These are phyloP conservation scores for Verticillium zaregamsianum DNA, from an alignment of 2,329 filamentous ascomycete genomes.

Conservation along the genomic window DNA sequence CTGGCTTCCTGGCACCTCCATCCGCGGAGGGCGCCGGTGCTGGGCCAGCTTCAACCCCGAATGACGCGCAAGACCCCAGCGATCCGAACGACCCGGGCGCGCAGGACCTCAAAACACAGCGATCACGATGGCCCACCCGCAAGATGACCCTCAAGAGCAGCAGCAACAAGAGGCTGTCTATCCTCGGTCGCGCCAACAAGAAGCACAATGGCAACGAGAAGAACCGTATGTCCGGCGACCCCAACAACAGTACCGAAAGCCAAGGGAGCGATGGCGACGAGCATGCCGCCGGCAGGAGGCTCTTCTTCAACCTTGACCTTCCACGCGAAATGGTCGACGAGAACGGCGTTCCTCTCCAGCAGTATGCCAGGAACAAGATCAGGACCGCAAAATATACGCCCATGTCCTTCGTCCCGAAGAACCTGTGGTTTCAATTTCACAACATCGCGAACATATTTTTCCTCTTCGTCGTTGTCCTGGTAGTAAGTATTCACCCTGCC, in stretches of 20 bases:
- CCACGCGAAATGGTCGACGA: slow-evolving; percentile 74
- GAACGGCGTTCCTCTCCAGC: slow-evolving; percentile 65
- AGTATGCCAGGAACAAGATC: slow-evolving; percentile 91
- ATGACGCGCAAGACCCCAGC: not conserved
- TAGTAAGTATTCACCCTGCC: slow-evolving; percentile 55
- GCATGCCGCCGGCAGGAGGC: slow-evolving; percentile 44
- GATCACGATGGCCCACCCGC: slow-evolving; percentile 95
- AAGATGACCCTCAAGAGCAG: slow-evolving; percentile 74
- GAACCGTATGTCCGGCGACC: slow-evolving; percentile 47
- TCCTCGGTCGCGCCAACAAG: slow-evolving; percentile 72
- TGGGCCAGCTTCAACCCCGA: slow-evolving; percentile 24
- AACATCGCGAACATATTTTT: slow-evolving; percentile 99
- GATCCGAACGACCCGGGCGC: slow-evolving; percentile 21
- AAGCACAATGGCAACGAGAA: slow-evolving; percentile 64
- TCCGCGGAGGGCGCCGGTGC: slow-evolving; percentile 18
- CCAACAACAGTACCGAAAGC: slow-evolving; percentile 19
- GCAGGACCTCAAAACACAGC: slow-evolving; percentile 58
- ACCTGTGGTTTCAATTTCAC: slow-evolving; percentile 96
- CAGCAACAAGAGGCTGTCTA: slow-evolving; percentile 73
- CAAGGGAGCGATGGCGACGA: slow-evolving; percentile 33
- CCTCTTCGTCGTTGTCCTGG: slow-evolving; percentile 89
- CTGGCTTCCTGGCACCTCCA: slow-evolving; percentile 6
- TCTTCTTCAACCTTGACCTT: slow-evolving; percentile 85
- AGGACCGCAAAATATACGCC: slow-evolving; percentile 97
- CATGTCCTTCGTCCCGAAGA: slow-evolving; percentile 92